Evolutionary conservation across 192 early-diverging fungal species (phyloP).

Genomic region (Linnemannia hyalina): DNA sequence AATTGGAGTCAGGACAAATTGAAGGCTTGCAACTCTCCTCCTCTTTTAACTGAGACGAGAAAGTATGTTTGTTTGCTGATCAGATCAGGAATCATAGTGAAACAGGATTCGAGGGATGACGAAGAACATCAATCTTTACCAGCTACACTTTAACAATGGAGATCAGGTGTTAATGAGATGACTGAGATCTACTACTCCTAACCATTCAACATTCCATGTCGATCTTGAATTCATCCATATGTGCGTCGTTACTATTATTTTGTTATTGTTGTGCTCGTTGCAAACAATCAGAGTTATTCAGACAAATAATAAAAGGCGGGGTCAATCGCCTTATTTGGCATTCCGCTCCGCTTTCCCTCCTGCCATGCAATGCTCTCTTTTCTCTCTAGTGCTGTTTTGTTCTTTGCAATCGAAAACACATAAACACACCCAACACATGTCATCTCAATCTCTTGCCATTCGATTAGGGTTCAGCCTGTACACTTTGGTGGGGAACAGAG

Average conservation of each 20-base stretch:
- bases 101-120: neutral
- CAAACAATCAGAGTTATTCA: neutral
- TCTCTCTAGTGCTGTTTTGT: neutral
- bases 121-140: neutral
- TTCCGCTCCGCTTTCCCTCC: neutral
- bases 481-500: neutral
- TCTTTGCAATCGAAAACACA: neutral
- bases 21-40: too few relatives aligned
- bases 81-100: neutral
- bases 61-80: neutral
- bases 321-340: constrained; percentile 26
- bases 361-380: constrained; percentile 7
- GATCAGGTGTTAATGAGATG: too few relatives aligned
- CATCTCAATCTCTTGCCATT: neutral
- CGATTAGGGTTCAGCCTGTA: neutral
- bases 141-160: neutral
- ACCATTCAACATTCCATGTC: neutral
- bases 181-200: too few relatives aligned
- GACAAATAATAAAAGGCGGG: constrained; percentile 20
- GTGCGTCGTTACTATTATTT: too few relatives aligned
- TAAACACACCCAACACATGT: constrained; percentile 6
- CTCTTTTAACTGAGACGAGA: neutral
- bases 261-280: too few relatives aligned
- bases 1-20: too few relatives aligned
- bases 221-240: too few relatives aligned